Conservation (phyloP, 768 basidiomycete genomes). For the Hygrocybe punicea region DNA sequence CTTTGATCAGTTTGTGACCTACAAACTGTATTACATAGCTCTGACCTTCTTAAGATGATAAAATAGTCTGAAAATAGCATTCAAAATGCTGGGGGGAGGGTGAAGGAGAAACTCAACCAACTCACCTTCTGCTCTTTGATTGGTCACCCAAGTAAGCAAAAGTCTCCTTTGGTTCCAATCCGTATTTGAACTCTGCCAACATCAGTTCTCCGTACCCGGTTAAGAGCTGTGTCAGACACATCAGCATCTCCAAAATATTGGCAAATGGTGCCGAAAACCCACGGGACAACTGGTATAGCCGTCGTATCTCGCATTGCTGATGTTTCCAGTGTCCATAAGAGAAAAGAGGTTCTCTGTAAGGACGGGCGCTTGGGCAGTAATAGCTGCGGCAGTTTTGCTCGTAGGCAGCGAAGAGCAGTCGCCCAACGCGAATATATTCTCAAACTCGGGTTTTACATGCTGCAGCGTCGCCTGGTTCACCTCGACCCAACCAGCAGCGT, state of each 20-base stretch:
- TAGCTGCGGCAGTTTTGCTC: constrained; percentile 94
- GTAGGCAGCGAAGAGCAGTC: constrained; percentile 91
- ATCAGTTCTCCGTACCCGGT: constrained; percentile 80
- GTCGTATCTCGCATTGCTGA: constrained; percentile 71
- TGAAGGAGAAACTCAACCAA: constrained; percentile 3
- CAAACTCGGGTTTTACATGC: constrained; percentile 74
- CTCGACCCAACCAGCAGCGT: constrained; percentile 84
- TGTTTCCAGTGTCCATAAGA: constrained; percentile 66
- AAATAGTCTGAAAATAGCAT: constrained; percentile 50
- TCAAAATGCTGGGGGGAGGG: constrained; percentile 3
- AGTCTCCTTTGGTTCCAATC: constrained; percentile 80
- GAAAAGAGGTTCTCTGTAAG: constrained; percentile 84
- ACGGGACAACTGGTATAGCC: constrained; percentile 90
- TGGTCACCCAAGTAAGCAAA: constrained; percentile 72
- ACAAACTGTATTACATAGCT: not conserved
- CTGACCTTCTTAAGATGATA: constrained; percentile 83
- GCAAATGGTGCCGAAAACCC: constrained; percentile 11
- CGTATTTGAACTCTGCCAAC: constrained; percentile 95
- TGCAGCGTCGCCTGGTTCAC: constrained; percentile 79
- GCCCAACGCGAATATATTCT: constrained; percentile 88
- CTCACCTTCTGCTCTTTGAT: constrained; percentile 66
- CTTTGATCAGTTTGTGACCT: not conserved
- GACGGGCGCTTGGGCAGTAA: constrained; percentile 87
- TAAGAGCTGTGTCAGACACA: constrained; percentile 49
- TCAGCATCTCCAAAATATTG: constrained; percentile 5